Percentiles rank a stretch among this genome's conserved stretches.
Evolutionary conservation across 129 eudicot species (phyloP).

Genomic region (Flaveria robusta): DNA sequence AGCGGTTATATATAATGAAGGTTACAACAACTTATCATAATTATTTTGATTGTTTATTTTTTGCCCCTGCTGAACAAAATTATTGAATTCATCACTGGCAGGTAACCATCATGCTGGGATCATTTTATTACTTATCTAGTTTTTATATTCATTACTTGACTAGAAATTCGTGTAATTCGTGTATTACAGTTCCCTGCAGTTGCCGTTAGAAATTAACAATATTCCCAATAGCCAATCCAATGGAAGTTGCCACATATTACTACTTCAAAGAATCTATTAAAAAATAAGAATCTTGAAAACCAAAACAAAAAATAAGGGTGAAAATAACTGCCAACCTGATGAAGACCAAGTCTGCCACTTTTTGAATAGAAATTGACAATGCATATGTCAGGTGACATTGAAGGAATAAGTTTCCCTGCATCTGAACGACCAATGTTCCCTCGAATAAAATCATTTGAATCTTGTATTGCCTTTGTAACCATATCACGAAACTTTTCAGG

Average conservation of each 20-base stretch:
- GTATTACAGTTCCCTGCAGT: too few species aligned
- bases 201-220: not conserved
- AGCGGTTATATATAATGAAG: too few species aligned
- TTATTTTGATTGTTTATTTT: too few species aligned
- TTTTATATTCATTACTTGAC: too few species aligned
- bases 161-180: too few species aligned
- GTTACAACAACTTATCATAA: too few species aligned
- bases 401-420: conserved; percentile 46
- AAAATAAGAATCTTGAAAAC: not conserved
- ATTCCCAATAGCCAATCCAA: not conserved
- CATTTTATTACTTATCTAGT: too few species aligned
- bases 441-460: conserved; percentile 39
- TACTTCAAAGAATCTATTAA: not conserved
- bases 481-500: conserved; percentile 54
- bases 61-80: too few species aligned
- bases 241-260: not conserved
- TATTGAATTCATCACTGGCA: too few species aligned
- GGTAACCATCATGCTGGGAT: too few species aligned
- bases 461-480: conserved; percentile 57
- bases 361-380: conserved; percentile 68
- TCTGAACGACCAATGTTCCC: conserved; percentile 17
- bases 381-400: conserved; percentile 68
- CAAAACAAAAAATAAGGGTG: not conserved
- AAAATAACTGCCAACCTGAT: conserved; percentile 57
- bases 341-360: conserved; percentile 83